phyloP scores from a whole-genome alignment of 2,329 filamentous ascomycete species.

The Colletotrichum paranaense region DNA sequence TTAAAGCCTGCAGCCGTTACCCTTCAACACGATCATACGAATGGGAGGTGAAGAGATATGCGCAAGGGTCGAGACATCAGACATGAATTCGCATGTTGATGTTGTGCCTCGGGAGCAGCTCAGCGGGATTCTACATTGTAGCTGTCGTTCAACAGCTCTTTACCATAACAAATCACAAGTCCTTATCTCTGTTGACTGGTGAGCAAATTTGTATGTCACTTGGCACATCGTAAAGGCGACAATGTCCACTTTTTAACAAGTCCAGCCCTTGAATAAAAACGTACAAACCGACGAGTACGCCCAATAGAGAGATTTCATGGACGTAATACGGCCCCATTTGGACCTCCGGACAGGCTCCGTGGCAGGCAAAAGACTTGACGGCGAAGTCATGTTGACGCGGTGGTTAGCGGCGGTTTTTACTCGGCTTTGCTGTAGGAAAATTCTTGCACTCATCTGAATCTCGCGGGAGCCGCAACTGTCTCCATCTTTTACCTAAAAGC shows the following conservation, averaged over 20 bases:
- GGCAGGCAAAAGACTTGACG: neutral
- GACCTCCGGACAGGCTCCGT: slow-evolving; percentile 3
- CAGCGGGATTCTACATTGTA: too few species aligned
- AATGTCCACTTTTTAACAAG: neutral
- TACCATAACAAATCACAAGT: neutral
- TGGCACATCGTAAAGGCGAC: neutral
- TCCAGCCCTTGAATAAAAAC: slow-evolving; percentile 2
- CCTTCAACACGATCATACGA: neutral
- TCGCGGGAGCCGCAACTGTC: slow-evolving; percentile 7
- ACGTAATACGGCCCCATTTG: slow-evolving; percentile 15
- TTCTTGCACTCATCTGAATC: slow-evolving; percentile 26
- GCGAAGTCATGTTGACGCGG: slow-evolving; percentile 6
- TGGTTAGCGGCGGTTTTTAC: slow-evolving; percentile 29
- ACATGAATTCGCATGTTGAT: neutral
- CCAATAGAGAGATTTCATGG: slow-evolving; percentile 4
- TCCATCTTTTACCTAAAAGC: slow-evolving; percentile 33
- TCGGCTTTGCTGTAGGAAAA: slow-evolving; percentile 31
- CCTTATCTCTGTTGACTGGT: neutral
- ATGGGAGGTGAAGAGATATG: neutral
- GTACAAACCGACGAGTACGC: neutral
- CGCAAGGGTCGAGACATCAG: neutral
- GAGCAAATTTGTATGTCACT: slow-evolving; percentile 4
- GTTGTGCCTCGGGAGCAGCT: neutral
- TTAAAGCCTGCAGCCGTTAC: neutral
- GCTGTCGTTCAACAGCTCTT: neutral